phyloP scores from a whole-genome alignment of 495 filamentous ascomycete genomes.

The Beverwykella pulmonaria region DNA sequence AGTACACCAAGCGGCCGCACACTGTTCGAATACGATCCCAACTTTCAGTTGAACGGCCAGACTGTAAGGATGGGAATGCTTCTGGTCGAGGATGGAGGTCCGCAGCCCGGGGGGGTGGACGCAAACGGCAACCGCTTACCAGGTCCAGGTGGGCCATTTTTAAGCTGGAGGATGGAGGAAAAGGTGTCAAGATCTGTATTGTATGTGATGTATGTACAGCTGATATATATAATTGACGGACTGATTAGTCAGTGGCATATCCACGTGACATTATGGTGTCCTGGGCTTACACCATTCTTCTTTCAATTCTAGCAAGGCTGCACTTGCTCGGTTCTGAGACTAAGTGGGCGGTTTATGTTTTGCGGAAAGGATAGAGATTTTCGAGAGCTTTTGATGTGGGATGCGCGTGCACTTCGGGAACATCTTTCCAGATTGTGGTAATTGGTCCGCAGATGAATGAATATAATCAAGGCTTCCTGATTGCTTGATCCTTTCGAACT shows the following conservation, averaged over 20 bases:
- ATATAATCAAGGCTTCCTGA: slow-evolving; percentile 1
- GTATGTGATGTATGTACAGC: too few species aligned
- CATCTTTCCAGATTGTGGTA: not conserved
- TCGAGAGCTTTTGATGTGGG: too few species aligned
- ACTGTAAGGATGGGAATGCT: slow-evolving; percentile 3
- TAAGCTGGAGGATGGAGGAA: too few species aligned
- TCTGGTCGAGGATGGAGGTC: not conserved
- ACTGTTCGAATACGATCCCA: not conserved
- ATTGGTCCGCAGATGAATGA: slow-evolving; percentile 1
- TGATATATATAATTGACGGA: too few species aligned
- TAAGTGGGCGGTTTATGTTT: not conserved
- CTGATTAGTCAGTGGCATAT: too few species aligned
- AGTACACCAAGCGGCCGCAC: not conserved
- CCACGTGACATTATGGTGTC: too few species aligned
- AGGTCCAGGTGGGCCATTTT: slow-evolving; percentile 1
- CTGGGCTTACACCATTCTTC: too few species aligned
- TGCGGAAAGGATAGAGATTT: not conserved
- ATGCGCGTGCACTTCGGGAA: slow-evolving; percentile 6
- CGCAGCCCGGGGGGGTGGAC: not conserved
- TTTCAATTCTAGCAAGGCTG: not conserved
- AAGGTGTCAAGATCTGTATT: too few species aligned
- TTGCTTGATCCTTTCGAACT: slow-evolving; percentile 2
- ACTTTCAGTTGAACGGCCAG: not conserved
- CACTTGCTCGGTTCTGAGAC: not conserved
- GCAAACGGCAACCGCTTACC: too few species aligned